These are phyloP conservation scores for Rosa chinensis DNA, from an alignment of 306 rosid species.

Conservation along the genomic window DNA sequence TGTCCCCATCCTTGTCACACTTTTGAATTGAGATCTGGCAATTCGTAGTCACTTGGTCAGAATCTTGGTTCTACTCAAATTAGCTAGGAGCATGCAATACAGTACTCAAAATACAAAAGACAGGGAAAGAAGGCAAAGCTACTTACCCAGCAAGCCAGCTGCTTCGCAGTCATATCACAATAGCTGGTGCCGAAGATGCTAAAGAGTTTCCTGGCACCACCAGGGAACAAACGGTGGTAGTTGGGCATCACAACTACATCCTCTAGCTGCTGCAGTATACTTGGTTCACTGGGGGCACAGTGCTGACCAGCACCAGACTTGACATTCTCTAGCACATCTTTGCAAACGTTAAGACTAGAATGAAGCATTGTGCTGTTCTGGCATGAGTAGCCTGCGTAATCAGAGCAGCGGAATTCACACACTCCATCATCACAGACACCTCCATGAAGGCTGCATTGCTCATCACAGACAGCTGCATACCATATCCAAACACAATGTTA, in stretches of 20 bases:
- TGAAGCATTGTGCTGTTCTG: constrained; percentile 85
- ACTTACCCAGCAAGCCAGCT: constrained; percentile 95
- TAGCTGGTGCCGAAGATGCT: constrained; percentile 79
- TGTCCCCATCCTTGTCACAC: constrained; percentile 88
- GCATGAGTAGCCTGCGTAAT: constrained; percentile 96
- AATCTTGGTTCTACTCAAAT: background rate
- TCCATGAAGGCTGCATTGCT: constrained; percentile 98
- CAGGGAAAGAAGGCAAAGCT: background rate
- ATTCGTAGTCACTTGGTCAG: background rate
- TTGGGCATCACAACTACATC: constrained; percentile 97
- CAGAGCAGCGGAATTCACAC: constrained; percentile 97
- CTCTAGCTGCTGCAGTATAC: constrained; percentile 91
- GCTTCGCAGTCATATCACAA: constrained; percentile 91
- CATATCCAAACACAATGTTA: constrained; percentile 21
- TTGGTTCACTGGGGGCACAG: constrained; percentile 94
- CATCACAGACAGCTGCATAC: constrained; percentile 86
- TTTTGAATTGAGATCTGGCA: constrained; percentile 90
- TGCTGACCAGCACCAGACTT: constrained; percentile 85
- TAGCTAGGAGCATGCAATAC: background rate
- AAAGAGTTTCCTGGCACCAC: constrained; percentile 89
- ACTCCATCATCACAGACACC: constrained; percentile 98
- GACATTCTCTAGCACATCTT: constrained; percentile 70
- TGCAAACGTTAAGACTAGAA: constrained; percentile 78
- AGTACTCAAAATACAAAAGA: background rate
- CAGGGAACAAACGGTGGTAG: constrained; percentile 88